phyloP scores from a whole-genome alignment of 306 rosid species.

The Adenanthera pavonina region DNA sequence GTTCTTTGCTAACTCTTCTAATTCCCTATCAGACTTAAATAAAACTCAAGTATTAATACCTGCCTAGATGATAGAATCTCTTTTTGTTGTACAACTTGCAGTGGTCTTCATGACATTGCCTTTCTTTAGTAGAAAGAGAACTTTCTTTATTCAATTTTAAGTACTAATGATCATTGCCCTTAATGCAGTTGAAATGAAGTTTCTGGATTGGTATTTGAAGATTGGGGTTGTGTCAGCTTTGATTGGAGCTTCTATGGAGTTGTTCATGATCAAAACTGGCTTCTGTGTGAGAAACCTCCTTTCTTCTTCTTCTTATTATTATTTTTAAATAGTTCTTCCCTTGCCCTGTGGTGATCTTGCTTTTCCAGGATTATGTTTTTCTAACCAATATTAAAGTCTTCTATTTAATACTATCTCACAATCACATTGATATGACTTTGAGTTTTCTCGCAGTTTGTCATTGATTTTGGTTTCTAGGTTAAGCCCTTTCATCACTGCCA shows the following conservation, averaged over 20 bases:
- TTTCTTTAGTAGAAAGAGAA: neutral
- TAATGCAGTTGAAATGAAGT: constrained; percentile 64
- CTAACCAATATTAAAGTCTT: neutral
- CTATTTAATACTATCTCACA: neutral
- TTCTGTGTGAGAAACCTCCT: constrained; percentile 86
- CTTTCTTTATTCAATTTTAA: neutral
- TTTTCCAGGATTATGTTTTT: constrained; percentile 27
- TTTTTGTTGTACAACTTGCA: neutral
- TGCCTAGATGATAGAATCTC: neutral
- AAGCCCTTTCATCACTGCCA: neutral
- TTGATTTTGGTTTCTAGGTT: neutral
- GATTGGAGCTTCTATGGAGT: constrained; percentile 90
- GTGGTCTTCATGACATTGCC: neutral
- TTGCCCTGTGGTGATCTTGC: neutral
- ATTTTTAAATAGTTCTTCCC: constrained; percentile 4
- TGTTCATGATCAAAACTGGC: constrained; percentile 89
- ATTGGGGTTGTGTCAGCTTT: constrained; percentile 74
- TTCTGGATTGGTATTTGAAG: constrained; percentile 89
- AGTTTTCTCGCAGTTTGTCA: neutral
- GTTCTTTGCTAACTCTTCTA: neutral
- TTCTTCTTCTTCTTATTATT: constrained; percentile 8
- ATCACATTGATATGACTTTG: neutral
- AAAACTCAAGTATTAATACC: neutral
- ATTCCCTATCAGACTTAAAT: neutral
- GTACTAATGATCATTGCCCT: neutral